Evolutionary conservation across 805 yeast genomes (phyloP), one percentile per base, ranked within the genome.

Genomic region (Kluyveromyces starmeri): DNA sequence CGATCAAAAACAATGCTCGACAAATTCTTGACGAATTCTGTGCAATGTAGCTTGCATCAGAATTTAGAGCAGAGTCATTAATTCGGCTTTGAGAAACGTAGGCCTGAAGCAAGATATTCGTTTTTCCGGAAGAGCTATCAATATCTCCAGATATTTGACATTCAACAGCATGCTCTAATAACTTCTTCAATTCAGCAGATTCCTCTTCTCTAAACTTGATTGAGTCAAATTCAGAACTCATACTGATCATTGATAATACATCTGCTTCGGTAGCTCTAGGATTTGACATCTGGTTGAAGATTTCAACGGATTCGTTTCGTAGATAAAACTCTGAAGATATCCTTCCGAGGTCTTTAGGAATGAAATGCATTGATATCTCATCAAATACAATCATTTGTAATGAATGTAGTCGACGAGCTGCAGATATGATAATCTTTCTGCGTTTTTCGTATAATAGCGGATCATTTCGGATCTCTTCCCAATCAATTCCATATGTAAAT

Each of bases 361-460:
- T 71, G 38, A 92, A 75, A 2, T 88, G 73, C 34, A 81, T 80
- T 0, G 95, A 75, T 22, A 75, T 64, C 41, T 88, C 96, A 48
- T 92, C 96, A 55, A 75, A 89, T 0, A 88, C 79, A 46, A 92
- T 82, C 97, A 92, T 92, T 51, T 92, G 97, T 4, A 88, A 65
- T 5, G 75, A 61, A 44, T 89, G 95, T n/a, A 92, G 67, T 38
- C 83, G 66, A 46, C 84, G 66, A 0, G 96, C 97, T 0, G 96
- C 94, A 0, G 67, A 65, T 3, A 76, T 62, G 20, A 92, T 73
- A 80, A 94, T 73, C 28, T 73, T 74, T 15, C 89, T 67, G 41
- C 98, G 64, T 44, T 79, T 69, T 24, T 75, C 79, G 32, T 78
- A 75, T 24, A 92, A 62, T 44, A 76, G 69, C 0, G 95, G 95